Conservation (phyloP, 208 protist species). For the Wallacemonas rigidus region DNA sequence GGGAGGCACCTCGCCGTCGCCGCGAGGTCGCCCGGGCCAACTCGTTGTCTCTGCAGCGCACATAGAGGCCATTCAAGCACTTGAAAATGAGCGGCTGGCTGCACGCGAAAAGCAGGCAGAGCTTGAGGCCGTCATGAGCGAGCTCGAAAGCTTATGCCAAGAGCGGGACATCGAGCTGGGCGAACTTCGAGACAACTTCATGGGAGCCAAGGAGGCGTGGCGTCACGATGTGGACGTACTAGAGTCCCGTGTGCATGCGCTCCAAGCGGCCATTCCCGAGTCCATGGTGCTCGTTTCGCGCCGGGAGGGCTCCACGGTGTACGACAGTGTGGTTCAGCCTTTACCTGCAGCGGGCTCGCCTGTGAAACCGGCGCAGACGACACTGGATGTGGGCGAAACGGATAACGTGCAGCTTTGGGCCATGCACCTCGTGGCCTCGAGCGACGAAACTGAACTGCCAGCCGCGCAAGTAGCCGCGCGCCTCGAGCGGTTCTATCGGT, state of each 20-base stretch:
- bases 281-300: slow-evolving; percentile 18
- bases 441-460: slow-evolving; percentile 16
- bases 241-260: slow-evolving; percentile 49
- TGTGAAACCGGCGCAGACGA: not conserved
- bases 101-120: slow-evolving; percentile 43
- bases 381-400: not conserved
- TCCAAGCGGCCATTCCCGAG: slow-evolving; percentile 39
- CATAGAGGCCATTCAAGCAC: slow-evolving; percentile 47
- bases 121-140: slow-evolving; percentile 53
- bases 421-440: slow-evolving; percentile 24
- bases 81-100: slow-evolving; percentile 55
- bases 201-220: slow-evolving; percentile 53
- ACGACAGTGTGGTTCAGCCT: slow-evolving; percentile 1
- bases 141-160: slow-evolving; percentile 43
- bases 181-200: slow-evolving; percentile 51
- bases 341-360: not conserved
- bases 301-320: not conserved
- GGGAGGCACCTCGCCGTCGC: not conserved
- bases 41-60: slow-evolving; percentile 55
- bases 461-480: slow-evolving; percentile 23
- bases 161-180: slow-evolving; percentile 62
- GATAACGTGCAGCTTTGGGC: slow-evolving; percentile 30
- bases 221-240: slow-evolving; percentile 53
- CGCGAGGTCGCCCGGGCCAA: slow-evolving; percentile 14
- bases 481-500: slow-evolving; percentile 39